Evolutionary conservation across 1,284 basidiomycete species (phyloP).

Genomic region (Anthracocystis panici-leucophaei): DNA sequence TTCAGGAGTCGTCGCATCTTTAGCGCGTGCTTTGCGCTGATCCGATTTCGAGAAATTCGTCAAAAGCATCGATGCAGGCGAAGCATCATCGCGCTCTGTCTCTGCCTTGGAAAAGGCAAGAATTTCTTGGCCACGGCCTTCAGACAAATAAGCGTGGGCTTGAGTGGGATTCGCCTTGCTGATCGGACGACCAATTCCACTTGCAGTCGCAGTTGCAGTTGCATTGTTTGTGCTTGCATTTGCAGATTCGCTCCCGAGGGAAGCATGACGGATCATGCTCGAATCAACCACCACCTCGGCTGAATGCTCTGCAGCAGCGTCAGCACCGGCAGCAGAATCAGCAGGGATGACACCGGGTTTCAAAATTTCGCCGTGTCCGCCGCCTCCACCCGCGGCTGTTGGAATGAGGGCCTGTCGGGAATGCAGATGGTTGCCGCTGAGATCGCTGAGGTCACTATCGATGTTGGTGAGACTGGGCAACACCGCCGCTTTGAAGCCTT

Average conservation of each 20-base stretch:
- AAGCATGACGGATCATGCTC: not conserved
- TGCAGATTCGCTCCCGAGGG: not conserved
- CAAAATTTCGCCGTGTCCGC: not conserved
- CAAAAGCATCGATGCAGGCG: conserved; percentile 8
- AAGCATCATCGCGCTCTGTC: conserved; percentile 7
- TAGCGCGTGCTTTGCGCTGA: not conserved
- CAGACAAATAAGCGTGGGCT: conserved; percentile 1
- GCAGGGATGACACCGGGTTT: not conserved
- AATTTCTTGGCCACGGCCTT: conserved; percentile 3
- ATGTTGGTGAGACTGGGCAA: not conserved
- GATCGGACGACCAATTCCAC: conserved; percentile 28
- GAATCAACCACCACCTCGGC: conserved; percentile 4
- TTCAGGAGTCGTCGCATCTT: not conserved
- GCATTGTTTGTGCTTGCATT: not conserved
- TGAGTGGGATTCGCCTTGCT: conserved; percentile 20
- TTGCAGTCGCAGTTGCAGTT: not conserved
- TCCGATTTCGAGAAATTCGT: conserved; percentile 7
- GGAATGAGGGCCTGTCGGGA: conserved; percentile 1
- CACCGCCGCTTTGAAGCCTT: not conserved
- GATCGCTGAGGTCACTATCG: not conserved
- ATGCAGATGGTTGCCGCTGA: not conserved
- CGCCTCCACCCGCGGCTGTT: not conserved
- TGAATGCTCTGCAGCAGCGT: not conserved
- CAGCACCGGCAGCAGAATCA: too few relatives aligned
- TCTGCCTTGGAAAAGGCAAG: too few relatives aligned